phyloP scores from a whole-genome alignment of 176 grass and related monocot genomes.

The Dactylis glomerata region DNA sequence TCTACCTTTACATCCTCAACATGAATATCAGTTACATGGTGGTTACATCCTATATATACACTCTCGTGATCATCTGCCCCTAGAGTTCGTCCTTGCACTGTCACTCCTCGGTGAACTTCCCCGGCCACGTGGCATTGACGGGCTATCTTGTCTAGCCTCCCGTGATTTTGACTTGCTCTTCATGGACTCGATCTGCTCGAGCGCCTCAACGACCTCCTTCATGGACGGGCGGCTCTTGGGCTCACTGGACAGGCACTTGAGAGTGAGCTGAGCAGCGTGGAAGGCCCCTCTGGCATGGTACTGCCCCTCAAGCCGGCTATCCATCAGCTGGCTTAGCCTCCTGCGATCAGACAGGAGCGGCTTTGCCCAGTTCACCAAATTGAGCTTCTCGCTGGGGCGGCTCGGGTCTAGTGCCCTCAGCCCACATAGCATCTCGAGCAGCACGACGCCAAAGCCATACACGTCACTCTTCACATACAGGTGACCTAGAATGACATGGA shows the following conservation, averaged over 20 bases:
- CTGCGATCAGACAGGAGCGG: conserved; percentile 64
- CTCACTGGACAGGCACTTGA: conserved; percentile 63
- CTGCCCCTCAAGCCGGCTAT: conserved; percentile 61
- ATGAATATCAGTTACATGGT: conserved; percentile 26
- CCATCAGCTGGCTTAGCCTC: conserved; percentile 70
- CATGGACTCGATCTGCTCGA: conserved; percentile 64
- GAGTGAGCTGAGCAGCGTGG: conserved; percentile 62
- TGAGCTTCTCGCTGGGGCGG: conserved; percentile 42
- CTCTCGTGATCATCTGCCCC: conserved; percentile 3
- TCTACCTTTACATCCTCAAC: conserved; percentile 34
- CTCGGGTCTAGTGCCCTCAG: conserved; percentile 52
- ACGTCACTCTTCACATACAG: conserved; percentile 96
- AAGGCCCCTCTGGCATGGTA: conserved; percentile 71
- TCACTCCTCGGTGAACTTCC: conserved; percentile 22
- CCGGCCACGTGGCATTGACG: conserved; percentile 7
- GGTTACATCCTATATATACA: conserved; percentile 20
- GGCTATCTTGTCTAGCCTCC: conserved; percentile 26
- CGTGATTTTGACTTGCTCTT: conserved; percentile 44
- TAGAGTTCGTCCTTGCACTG: conserved; percentile 35
- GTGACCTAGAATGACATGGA: conserved; percentile 49
- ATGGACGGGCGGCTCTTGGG: conserved; percentile 83
- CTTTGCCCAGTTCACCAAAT: conserved; percentile 70
- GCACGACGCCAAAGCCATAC: conserved; percentile 77
- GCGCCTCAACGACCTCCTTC: conserved; percentile 74
- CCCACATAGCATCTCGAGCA: conserved; percentile 82